Evolutionary conservation across 768 basidiomycete species (phyloP).

Genomic region (Hericium rajendrae): DNA sequence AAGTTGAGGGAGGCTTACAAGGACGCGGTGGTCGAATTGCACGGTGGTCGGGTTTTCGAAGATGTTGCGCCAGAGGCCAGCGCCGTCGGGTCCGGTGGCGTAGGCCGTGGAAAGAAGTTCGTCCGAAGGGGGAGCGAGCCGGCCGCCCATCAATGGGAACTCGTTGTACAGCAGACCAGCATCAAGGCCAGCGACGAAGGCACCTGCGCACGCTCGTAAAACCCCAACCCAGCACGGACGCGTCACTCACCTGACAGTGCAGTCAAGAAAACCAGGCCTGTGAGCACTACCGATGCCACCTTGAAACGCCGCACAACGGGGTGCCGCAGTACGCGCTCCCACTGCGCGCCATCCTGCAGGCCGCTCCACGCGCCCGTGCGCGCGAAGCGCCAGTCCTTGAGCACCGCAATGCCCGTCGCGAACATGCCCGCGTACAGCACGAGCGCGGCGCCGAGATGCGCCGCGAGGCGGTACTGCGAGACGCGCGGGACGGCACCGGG

Average conservation of each 20-base stretch:
- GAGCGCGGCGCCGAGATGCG: slow-evolving; percentile 88
- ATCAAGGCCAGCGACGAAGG: slow-evolving; percentile 96
- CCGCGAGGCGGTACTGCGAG: slow-evolving; percentile 92
- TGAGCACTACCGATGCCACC: slow-evolving; percentile 47
- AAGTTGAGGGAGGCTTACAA: slow-evolving; percentile 42
- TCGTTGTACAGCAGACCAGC: slow-evolving; percentile 98
- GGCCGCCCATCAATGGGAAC: slow-evolving; percentile 93
- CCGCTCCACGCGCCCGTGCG: slow-evolving; percentile 51
- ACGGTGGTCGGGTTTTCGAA: slow-evolving; percentile 97
- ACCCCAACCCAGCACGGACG: neutral
- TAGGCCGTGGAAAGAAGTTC: slow-evolving; percentile 78
- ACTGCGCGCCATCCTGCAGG: slow-evolving; percentile 28
- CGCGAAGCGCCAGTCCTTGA: slow-evolving; percentile 74
- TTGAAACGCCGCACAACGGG: slow-evolving; percentile 51
- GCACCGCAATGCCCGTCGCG: slow-evolving; percentile 59
- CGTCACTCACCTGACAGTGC: slow-evolving; percentile 71
- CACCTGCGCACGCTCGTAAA: slow-evolving; percentile 42
- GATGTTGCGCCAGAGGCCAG: slow-evolving; percentile 88
- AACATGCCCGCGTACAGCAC: slow-evolving; percentile 93
- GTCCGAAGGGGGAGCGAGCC: slow-evolving; percentile 66
- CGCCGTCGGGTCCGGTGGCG: slow-evolving; percentile 54
- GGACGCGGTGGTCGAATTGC: slow-evolving; percentile 90
- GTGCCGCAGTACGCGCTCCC: slow-evolving; percentile 41
- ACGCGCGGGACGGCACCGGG: slow-evolving; percentile 88
- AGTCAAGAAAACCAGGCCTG: slow-evolving; percentile 79